phyloP scores from a whole-genome alignment of 352 stramenopile species.

The Phytophthora boehmeriae region DNA sequence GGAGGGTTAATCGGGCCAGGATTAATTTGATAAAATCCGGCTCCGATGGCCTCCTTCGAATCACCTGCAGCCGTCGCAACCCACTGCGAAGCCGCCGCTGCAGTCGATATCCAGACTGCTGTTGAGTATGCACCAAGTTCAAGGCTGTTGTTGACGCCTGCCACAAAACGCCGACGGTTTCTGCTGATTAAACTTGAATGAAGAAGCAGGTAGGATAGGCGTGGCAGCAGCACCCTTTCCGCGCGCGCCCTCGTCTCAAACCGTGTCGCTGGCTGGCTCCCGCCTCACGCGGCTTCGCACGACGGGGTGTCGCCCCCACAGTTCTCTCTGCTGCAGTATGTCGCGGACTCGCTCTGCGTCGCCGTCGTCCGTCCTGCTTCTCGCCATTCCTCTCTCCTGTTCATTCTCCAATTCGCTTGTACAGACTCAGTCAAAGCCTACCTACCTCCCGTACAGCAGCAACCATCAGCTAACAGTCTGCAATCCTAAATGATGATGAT shows the following conservation, averaged over 20 bases:
- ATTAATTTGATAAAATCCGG: slow-evolving; percentile 5
- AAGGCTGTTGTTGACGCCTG: no score
- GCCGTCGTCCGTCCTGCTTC: no score
- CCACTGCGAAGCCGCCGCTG: background rate
- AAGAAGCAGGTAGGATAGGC: slow-evolving; percentile 9
- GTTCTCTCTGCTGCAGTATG: background rate
- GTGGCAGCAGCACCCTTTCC: background rate
- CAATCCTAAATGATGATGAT: background rate
- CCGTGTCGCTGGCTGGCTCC: slow-evolving; percentile 26
- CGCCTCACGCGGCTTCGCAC: slow-evolving; percentile 13
- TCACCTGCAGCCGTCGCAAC: background rate
- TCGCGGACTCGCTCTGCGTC: no score
- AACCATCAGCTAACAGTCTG: slow-evolving; percentile 1
- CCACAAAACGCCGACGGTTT: background rate
- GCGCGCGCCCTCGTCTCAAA: slow-evolving; percentile 30
- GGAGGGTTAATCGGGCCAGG: background rate
- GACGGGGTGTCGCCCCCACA: slow-evolving; percentile 13
- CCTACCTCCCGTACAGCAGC: no score
- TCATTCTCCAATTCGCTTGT: slow-evolving; percentile 22
- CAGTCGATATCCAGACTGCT: no score
- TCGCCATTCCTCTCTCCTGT: background rate
- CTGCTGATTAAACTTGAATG: background rate
- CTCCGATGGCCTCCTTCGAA: background rate
- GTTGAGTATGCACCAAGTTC: no score
- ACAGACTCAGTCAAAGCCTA: slow-evolving; percentile 8